Conservation (phyloP, 2,329 filamentous ascomycete species). For the Ascosphaera apis region DNA sequence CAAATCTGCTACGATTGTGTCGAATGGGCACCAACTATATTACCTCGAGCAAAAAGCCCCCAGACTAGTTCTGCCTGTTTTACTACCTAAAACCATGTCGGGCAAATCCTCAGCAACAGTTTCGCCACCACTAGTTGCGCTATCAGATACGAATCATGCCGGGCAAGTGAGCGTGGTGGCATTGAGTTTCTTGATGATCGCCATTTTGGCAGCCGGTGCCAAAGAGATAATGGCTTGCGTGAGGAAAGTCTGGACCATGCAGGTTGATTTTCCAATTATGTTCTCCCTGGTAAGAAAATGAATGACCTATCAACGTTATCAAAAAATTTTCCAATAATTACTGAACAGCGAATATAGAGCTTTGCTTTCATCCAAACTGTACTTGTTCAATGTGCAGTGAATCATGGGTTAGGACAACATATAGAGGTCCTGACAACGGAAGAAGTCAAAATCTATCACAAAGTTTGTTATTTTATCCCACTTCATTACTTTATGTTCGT, state of each 20-base stretch:
- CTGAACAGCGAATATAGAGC: no score
- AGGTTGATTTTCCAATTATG: background rate
- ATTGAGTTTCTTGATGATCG: background rate
- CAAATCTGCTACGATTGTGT: no score
- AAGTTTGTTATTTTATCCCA: background rate
- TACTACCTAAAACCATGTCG: background rate
- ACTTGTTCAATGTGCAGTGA: background rate
- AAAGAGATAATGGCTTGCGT: background rate
- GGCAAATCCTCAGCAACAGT: background rate
- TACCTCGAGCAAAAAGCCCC: no score
- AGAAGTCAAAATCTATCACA: background rate
- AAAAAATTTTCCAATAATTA: no score
- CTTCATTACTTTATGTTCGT: no score
- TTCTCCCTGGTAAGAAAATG: background rate
- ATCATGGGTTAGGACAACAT: background rate
- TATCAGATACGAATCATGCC: constrained; percentile 1
- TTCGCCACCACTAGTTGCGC: background rate
- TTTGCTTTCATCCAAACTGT: background rate
- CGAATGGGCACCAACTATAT: no score
- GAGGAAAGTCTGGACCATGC: background rate
- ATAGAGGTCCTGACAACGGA: background rate
- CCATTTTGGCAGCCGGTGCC: background rate
- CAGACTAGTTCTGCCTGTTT: no score
- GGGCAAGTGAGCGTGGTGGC: constrained; percentile 1
- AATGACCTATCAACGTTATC: no score